Base-by-base conservation (phyloP, 257 asterid species). In the Solanum tarijense region DNA sequence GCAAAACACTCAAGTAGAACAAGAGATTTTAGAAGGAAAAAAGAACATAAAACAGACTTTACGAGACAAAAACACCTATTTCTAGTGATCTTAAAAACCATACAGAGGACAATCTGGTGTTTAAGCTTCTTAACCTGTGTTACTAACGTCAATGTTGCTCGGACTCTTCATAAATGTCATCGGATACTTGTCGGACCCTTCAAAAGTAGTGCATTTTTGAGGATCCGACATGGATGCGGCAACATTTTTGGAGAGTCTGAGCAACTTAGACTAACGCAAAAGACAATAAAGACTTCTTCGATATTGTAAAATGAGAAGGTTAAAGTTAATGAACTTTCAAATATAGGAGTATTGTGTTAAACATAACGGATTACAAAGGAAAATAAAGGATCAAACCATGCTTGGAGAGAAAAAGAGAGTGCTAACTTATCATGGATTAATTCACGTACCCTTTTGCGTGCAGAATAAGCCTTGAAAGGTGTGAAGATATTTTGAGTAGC, bases 381-480 rank as follows among this genome's bases (percentile, higher is more conserved):
- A 38, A 39, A 76, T 38, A 39, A 76, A n/a, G 60, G 34, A 38
- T 38, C 18, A 76, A n/a, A n/a, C 29, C 60, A 76, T 76, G 23
- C 32, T 76, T 76, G 55, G 21, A 39, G 27, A 76, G 35, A 1
- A 76, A 76, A 76, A 39, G 55, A 76, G 12, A 38, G 21, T 39
- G 83, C 84, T 43, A 43, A 78, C 36, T 41, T n/a, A 27, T 78
- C 27, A 39, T 78, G 38, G 85, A 41, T 41, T 29, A 16, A 81
- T 48, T 88, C 32, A 78, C 91, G 23, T 90, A 95, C 98, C 94
- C 93, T 93, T 92, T 90, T 94, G 38, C 98, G 95, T 0, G 96
- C 98, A 89, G 94, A 93, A 88, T 89, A 92, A 29, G 92, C 89
- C 4, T 94, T 92, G 39, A 88, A 90, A 83, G 92, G 91, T 9